Evolutionary conservation across 2,329 filamentous ascomycete genomes (phyloP), one percentile per base, ranked within the genome.

Genomic region (Verticillium tricorpus): DNA sequence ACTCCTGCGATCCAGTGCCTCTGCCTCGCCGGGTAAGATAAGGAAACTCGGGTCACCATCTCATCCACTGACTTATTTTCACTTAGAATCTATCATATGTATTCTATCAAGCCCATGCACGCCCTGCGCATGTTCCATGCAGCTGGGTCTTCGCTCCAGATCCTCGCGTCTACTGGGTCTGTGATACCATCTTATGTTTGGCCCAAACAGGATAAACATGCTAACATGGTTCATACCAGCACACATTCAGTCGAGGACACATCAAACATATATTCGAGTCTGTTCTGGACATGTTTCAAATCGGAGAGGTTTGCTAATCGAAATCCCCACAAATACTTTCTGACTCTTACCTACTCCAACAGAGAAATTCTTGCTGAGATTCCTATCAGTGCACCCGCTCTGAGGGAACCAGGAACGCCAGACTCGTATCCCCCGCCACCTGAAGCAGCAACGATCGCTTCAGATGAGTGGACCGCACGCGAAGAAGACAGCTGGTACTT

Each of bases 401-500:
- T 57, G 15, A 37, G 56, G n/a, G 56, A 57, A 14, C 56, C 56
- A 6, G 31, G 31, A 19, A 35, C 34, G 3, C 32, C 56, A 12
- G 34, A 57, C 34, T n/a, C 17, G 17, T 57, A 57, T 15, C 56
- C 56, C 34, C 56, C 32, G 9, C 56, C 56, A 11, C 56, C 56
- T 12, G 34, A 57, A 22, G 32, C 31, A 28, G 56, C 56, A 14
- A 57, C 5, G 12, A 22, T 25, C 3, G 14, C 56, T 22, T 39
- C 56, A 14, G 34, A 57, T 11, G 32, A 35, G 12, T 57, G 56
- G 56, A 17, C 56, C 19, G 17, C 56, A 11, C 12, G 19, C 34
- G 56, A 57, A 12, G 56, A 57, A 12, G 56, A 57, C 32, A 57
- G 56, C n/a, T 57, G 56, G 56, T 57, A 57, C 34, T 57, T 57